Percentiles rank a stretch among this genome's conserved stretches.
These are phyloP conservation scores for Nicotiana paniculata DNA, from an alignment of 257 asterid genomes.

Conservation along the genomic window DNA sequence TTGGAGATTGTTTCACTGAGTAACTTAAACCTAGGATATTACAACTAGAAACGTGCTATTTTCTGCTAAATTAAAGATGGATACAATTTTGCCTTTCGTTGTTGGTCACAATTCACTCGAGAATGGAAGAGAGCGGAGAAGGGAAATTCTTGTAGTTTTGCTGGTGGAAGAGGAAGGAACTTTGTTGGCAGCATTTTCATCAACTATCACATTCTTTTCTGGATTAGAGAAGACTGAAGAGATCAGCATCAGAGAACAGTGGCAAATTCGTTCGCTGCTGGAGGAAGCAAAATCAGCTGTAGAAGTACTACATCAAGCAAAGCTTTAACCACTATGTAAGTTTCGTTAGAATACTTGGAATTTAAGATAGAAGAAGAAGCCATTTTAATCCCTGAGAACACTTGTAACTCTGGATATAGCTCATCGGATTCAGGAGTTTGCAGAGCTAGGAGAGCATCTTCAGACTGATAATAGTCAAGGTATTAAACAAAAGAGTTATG, in stretches of 20 bases:
- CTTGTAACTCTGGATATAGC: background rate
- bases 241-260: too few species aligned
- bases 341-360: background rate
- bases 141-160: background rate
- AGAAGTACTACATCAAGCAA: background rate
- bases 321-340: background rate
- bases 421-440: background rate
- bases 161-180: background rate
- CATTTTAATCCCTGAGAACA: background rate
- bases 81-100: background rate
- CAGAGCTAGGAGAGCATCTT: background rate
- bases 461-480: background rate
- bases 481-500: background rate
- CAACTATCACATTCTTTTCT: background rate
- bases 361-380: background rate
- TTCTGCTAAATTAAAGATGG: background rate
- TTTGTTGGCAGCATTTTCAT: background rate
- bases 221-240: too few species aligned
- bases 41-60: background rate
- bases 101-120: background rate
- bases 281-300: too few species aligned
- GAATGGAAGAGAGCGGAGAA: background rate
- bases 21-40: background rate
- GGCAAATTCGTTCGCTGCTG: too few species aligned
- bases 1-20: background rate